Conservation (phyloP, 805 yeast species). For the Wickerhamomyces hampshirensis region DNA sequence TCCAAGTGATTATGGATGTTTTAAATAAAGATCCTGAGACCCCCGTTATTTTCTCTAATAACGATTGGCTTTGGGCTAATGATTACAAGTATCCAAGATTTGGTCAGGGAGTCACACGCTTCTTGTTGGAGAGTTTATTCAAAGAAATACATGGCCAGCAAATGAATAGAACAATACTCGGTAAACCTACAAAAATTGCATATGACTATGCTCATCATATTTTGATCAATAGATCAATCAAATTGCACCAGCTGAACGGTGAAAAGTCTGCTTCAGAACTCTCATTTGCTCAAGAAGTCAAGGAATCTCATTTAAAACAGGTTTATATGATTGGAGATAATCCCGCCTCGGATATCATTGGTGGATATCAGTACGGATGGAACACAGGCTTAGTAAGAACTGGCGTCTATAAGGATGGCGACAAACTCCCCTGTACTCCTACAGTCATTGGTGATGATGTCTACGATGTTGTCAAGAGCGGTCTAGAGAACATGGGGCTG, state of each 20-base stretch:
- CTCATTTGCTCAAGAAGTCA: slow-evolving; percentile 20
- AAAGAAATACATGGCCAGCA: slow-evolving; percentile 41
- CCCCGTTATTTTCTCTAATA: slow-evolving; percentile 76
- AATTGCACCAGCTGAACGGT: slow-evolving; percentile 25
- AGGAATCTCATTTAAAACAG: slow-evolving; percentile 41
- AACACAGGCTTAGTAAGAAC: slow-evolving; percentile 77
- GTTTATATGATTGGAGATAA: slow-evolving; percentile 97
- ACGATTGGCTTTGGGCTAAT: slow-evolving; percentile 86
- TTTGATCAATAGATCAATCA: slow-evolving; percentile 33
- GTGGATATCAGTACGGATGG: slow-evolving; percentile 90
- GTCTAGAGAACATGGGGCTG: slow-evolving; percentile 17
- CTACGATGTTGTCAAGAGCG: slow-evolving; percentile 40
- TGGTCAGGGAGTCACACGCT: slow-evolving; percentile 87
- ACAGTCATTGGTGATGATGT: slow-evolving; percentile 48
- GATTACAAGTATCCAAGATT: slow-evolving; percentile 73
- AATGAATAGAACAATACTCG: slow-evolving; percentile 57
- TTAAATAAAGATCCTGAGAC: slow-evolving; percentile 60
- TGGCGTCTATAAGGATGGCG: slow-evolving; percentile 73
- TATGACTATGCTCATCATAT: slow-evolving; percentile 81
- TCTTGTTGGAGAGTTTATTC: slow-evolving; percentile 57
- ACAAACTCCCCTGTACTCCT: slow-evolving; percentile 41
- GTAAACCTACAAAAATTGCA: slow-evolving; percentile 77
- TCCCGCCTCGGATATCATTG: slow-evolving; percentile 87
- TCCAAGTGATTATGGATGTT: slow-evolving; percentile 71
- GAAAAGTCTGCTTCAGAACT: not conserved